phyloP scores from a whole-genome alignment of 352 stramenopile species.

The Globisporangium uncinulatum region DNA sequence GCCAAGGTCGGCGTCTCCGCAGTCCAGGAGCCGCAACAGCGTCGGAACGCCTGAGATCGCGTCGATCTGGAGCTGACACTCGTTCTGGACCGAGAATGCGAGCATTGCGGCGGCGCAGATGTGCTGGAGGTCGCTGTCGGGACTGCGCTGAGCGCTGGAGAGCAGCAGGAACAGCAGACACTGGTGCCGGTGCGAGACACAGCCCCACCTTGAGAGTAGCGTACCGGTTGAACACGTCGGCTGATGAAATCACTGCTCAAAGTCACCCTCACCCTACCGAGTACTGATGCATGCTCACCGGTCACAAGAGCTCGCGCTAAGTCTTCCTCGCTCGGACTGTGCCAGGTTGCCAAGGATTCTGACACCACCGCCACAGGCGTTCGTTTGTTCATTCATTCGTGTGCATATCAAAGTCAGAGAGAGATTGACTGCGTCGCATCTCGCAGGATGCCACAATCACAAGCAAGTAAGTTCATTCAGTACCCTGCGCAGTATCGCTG shows the following conservation, averaged over 20 bases:
- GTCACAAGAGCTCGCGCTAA: constrained; percentile 60
- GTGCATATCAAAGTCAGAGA: neutral
- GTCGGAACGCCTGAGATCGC: constrained; percentile 31
- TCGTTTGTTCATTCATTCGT: neutral
- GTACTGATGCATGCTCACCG: constrained; percentile 25
- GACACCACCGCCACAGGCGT: neutral
- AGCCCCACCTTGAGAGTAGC: constrained; percentile 37
- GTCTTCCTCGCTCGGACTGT: constrained; percentile 36
- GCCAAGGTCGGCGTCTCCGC: constrained; percentile 33
- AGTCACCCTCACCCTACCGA: neutral
- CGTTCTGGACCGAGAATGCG: constrained; percentile 61
- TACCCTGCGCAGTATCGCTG: constrained; percentile 33
- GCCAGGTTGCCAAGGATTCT: constrained; percentile 68
- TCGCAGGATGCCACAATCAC: neutral
- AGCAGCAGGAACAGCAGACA: constrained; percentile 61
- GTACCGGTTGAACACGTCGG: too few species aligned
- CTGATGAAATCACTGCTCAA: neutral
- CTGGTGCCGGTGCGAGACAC: constrained; percentile 62
- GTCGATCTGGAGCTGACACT: constrained; percentile 71
- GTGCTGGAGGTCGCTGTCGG: constrained; percentile 27
- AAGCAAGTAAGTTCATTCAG: neutral
- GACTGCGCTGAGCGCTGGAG: constrained; percentile 17
- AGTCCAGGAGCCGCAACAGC: constrained; percentile 43
- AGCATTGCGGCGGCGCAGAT: constrained; percentile 49
- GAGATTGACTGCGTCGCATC: too few species aligned